These are phyloP conservation scores for Boletellus emodensis DNA, from an alignment of 768 basidiomycete species.

Conservation along the genomic window DNA sequence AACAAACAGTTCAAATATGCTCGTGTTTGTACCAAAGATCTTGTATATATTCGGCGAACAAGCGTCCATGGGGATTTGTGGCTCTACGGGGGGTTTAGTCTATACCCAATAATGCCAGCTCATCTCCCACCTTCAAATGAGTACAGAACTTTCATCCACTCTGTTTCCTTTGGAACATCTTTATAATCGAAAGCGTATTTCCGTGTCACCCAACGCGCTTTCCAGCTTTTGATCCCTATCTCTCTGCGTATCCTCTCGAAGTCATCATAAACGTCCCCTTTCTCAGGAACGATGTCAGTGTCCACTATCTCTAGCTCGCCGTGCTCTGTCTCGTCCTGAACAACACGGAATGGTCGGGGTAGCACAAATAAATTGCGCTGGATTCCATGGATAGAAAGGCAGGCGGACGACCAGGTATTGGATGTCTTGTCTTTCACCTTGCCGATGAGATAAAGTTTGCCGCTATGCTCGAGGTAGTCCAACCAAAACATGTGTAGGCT, in stretches of 20 bases:
- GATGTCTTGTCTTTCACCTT: slow-evolving; percentile 81
- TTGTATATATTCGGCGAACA: slow-evolving; percentile 80
- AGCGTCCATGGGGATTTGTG: slow-evolving; percentile 62
- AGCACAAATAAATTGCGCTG: slow-evolving; percentile 90
- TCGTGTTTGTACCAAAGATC: slow-evolving; percentile 90
- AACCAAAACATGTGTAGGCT: slow-evolving; percentile 93
- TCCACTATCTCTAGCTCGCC: slow-evolving; percentile 43
- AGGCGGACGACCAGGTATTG: slow-evolving; percentile 72
- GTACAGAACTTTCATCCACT: slow-evolving; percentile 95
- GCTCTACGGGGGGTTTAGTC: slow-evolving; percentile 15
- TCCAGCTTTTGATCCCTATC: slow-evolving; percentile 70
- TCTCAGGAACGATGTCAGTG: slow-evolving; percentile 69
- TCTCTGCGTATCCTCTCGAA: slow-evolving; percentile 77
- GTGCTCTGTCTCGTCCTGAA: slow-evolving; percentile 27
- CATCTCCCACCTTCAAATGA: slow-evolving; percentile 68
- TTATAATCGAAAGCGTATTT: slow-evolving; percentile 84
- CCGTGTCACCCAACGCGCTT: slow-evolving; percentile 79
- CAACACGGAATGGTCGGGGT: slow-evolving; percentile 65
- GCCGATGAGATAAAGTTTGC: slow-evolving; percentile 83
- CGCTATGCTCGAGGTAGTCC: slow-evolving; percentile 86
- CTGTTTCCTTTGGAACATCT: slow-evolving; percentile 75
- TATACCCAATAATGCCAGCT: neutral
- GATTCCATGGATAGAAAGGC: slow-evolving; percentile 79
- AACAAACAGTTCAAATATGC: slow-evolving; percentile 88
- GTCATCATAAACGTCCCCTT: slow-evolving; percentile 74